These are phyloP conservation scores for Babesia bigemina DNA, from an alignment of 169 alveolate genomes.

Conservation along the genomic window DNA sequence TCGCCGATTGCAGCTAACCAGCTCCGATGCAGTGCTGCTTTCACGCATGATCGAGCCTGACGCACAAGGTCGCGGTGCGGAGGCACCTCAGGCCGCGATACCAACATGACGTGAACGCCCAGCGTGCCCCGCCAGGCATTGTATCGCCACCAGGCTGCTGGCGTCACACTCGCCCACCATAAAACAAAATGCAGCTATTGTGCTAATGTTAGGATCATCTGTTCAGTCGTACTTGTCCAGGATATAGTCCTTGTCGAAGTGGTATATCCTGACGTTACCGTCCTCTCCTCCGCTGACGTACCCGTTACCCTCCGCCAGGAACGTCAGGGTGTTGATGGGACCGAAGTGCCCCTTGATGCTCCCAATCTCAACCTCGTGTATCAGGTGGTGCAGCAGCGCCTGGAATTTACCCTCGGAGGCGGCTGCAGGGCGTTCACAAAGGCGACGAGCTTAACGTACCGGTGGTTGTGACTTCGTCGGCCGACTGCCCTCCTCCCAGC, in stretches of 20 bases:
- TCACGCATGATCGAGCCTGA: not conserved
- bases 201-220: not conserved
- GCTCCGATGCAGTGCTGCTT: constrained; percentile 1
- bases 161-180: too few relatives aligned
- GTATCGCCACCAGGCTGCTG: too few relatives aligned
- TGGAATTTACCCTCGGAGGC: constrained; percentile 95
- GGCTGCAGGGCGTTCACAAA: constrained; percentile 68
- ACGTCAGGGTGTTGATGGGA: constrained; percentile 91
- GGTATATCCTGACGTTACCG: constrained; percentile 91
- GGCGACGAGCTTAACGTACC: constrained; percentile 66
- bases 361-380: constrained; percentile 90
- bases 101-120: too few relatives aligned
- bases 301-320: constrained; percentile 90
- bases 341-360: constrained; percentile 95
- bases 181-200: not conserved
- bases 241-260: constrained; percentile 89
- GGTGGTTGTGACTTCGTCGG: constrained; percentile 89
- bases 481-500: constrained; percentile 90
- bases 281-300: constrained; percentile 95
- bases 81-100: too few relatives aligned
- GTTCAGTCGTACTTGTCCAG: constrained; percentile 75
- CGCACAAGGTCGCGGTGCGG: not conserved
- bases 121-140: too few relatives aligned
- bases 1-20: not conserved
- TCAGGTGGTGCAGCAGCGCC: constrained; percentile 87